Percentiles rank a stretch among this genome's conserved stretches.
phyloP scores from a whole-genome alignment of 176 grass and related monocot species.

The Canna indica region DNA sequence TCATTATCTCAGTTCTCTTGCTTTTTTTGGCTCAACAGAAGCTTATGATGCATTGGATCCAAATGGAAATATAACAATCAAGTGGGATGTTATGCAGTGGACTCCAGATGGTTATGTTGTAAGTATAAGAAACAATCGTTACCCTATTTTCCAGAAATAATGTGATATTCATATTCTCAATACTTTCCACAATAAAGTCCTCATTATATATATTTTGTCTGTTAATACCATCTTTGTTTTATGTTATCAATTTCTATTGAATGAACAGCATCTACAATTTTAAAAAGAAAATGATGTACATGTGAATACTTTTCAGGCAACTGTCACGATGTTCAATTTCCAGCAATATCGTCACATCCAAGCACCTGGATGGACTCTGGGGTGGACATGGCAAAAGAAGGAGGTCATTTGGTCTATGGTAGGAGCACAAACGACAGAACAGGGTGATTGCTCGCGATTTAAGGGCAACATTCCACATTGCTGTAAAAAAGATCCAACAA shows the following conservation, averaged over 20 bases:
- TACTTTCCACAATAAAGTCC: background rate
- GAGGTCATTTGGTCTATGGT: conserved; percentile 19
- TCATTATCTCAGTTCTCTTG: background rate
- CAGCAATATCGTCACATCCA: conserved; percentile 19
- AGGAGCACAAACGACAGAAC: conserved; percentile 9
- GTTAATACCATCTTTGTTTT: background rate
- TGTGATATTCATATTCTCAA: background rate
- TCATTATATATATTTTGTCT: background rate
- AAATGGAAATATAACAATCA: conserved; percentile 21
- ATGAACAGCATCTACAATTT: background rate
- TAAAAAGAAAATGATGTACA: background rate
- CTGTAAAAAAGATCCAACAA: conserved; percentile 13
- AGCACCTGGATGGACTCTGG: conserved; percentile 11
- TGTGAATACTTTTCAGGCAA: conserved; percentile 5
- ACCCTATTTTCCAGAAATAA: background rate
- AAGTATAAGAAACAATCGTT: background rate
- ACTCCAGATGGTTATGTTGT: conserved; percentile 17
- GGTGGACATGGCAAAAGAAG: conserved; percentile 16
- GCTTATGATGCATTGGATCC: conserved; percentile 14
- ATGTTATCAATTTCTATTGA: background rate
- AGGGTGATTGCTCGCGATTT: conserved; percentile 8
- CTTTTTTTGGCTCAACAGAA: background rate
- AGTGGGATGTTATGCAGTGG: conserved; percentile 17
- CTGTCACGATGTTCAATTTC: conserved; percentile 11
- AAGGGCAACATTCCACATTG: conserved; percentile 3